Base-by-base conservation (phyloP, 371 early-diverging fungal genomes). In the Lichtheimia ornata region DNA sequence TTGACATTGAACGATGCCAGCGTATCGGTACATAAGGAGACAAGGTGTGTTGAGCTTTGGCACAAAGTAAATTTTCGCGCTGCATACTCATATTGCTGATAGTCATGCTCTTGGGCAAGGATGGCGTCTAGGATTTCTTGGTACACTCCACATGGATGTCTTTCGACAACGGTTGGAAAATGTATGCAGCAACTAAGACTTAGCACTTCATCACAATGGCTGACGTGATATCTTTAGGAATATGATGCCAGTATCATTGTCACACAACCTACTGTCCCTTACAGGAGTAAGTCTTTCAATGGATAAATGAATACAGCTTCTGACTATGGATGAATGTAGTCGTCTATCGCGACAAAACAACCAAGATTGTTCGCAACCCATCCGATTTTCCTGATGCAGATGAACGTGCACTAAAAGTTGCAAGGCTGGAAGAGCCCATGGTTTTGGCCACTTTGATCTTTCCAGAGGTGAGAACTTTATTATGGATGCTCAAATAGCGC, bases 121-220 rank as follows among this genome's bases (percentile, higher is more conserved):
- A 2, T 98, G 95, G 89, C 86, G 99, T 20, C 80, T 98, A 18
- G 99, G 99, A 1, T 98, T 98, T 61, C 66, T 97, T 62, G 99
- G 98, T 4, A 96, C 95, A 0, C 67, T 98, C 30, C 98, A 97
- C 59, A 94, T 97, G 97, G 99, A 98, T 69, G 98, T 98, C 15
- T 97, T 98, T 67, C 79, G 92, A 25, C 95, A 97, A 65, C 81
- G 99, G 25, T 72, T 98, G 44, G 96, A 97, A 66, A 91, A 96
- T 72, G 88, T 88, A 77, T 43, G 50, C 54, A 11, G 15, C 4
- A 28, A 52, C 30, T 30, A 52, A 18, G 35, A 18, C 27, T 3
- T 27, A 30, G 17, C 28, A 28, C n/a, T n/a, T 27, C 35, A 24
- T 18, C 30, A 15, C 5, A 17, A 47, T 22, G 47, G 5, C 12